Percentiles rank a stretch among this genome's conserved stretches.
Evolutionary conservation across 768 basidiomycete genomes (phyloP).

Genomic region (Suillus weaverae): DNA sequence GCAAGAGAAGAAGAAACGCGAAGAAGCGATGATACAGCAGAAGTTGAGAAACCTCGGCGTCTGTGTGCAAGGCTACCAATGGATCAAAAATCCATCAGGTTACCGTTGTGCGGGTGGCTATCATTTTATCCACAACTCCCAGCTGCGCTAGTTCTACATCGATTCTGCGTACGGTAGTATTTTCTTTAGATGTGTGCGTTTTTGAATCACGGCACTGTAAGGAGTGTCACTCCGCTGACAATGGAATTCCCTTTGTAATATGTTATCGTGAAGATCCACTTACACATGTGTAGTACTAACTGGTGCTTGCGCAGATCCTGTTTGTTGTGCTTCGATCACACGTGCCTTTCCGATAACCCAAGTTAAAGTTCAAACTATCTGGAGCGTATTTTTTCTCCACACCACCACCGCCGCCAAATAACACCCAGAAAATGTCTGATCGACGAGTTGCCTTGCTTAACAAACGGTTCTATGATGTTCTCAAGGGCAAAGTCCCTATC

Average conservation of each 20-base stretch:
- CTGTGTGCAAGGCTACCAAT: constrained; percentile 46
- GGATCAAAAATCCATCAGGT: constrained; percentile 41
- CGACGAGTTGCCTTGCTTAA: constrained; percentile 15
- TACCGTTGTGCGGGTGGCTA: constrained; percentile 50
- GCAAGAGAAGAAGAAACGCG: constrained; percentile 24
- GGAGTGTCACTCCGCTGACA: too few relatives aligned
- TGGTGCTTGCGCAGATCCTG: constrained; percentile 1
- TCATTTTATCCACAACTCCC: constrained; percentile 38
- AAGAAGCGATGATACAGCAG: constrained; percentile 36
- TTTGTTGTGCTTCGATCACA: not conserved
- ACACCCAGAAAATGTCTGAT: not conserved
- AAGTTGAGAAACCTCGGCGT: constrained; percentile 48
- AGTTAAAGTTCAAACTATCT: not conserved
- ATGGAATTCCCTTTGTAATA: not conserved
- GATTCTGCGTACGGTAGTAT: not conserved
- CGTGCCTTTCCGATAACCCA: not conserved
- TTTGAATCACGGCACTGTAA: not conserved
- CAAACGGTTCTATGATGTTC: constrained; percentile 29
- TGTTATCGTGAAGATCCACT: not conserved
- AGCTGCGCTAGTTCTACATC: constrained; percentile 21
- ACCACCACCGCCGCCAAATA: not conserved
- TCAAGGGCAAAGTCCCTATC: constrained; percentile 24
- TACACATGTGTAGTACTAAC: not conserved
- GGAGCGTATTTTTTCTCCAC: not conserved
- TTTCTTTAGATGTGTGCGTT: not conserved